These are phyloP conservation scores for Aspergillus cavernicola DNA, from an alignment of 495 filamentous ascomycete genomes.

Conservation along the genomic window DNA sequence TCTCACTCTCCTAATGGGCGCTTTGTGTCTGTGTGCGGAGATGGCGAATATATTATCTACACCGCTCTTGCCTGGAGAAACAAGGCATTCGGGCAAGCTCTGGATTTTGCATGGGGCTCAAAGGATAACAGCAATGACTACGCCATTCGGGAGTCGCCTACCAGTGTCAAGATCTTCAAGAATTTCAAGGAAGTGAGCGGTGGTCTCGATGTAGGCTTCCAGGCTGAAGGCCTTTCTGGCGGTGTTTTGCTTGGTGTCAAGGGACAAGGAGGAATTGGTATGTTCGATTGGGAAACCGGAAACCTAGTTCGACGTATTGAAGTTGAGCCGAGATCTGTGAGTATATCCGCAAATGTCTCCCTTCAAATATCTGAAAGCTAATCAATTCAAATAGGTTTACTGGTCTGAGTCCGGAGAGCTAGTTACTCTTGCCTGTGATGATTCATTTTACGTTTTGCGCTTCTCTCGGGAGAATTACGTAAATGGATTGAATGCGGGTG, in stretches of 20 bases:
- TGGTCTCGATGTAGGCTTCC: slow-evolving; percentile 91
- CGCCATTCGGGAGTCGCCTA: slow-evolving; percentile 88
- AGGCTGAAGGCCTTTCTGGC: slow-evolving; percentile 85
- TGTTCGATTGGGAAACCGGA: slow-evolving; percentile 95
- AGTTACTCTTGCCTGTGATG: slow-evolving; percentile 88
- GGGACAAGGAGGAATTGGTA: slow-evolving; percentile 87
- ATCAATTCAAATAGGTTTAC: slow-evolving; percentile 62
- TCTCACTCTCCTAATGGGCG: slow-evolving; percentile 95
- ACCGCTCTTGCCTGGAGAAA: slow-evolving; percentile 96
- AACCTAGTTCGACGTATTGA: slow-evolving; percentile 90
- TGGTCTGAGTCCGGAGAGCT: slow-evolving; percentile 97
- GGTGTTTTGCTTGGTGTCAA: slow-evolving; percentile 93
- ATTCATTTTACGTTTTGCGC: slow-evolving; percentile 90
- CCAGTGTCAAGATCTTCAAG: slow-evolving; percentile 92
- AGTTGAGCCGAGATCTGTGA: slow-evolving; percentile 78
- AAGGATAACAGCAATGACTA: slow-evolving; percentile 99
- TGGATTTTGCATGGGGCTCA: slow-evolving; percentile 96
- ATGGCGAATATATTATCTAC: slow-evolving; percentile 98
- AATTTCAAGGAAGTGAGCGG: slow-evolving; percentile 93
- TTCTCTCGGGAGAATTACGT: slow-evolving; percentile 86
- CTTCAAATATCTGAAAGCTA: background rate
- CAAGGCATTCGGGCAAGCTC: slow-evolving; percentile 90
- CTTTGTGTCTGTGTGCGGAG: slow-evolving; percentile 94
- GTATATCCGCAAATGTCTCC: slow-evolving; percentile 15
- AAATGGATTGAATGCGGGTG: slow-evolving; percentile 72